Conservation (phyloP, 306 rosid genomes). For the Prunus persica region Prunus_persica_NCBIv2 NC_034010.1:21856501-21857000, state of each 20-base stretch:
- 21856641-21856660: conserved; percentile 45
- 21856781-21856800: conserved; percentile 35
- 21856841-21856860: background rate
- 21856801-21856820: conserved; percentile 30
- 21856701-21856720: conserved; percentile 44
- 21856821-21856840: conserved; percentile 28
- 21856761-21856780: conserved; percentile 23
- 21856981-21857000: conserved; percentile 85
- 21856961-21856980: conserved; percentile 83
- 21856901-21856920: conserved; percentile 65
- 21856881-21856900: background rate
- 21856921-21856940: conserved; percentile 74
- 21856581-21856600: conserved; percentile 6
- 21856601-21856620: conserved; percentile 87
- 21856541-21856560: background rate
- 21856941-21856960: conserved; percentile 80
- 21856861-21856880: background rate
- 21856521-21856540: conserved; percentile 30
- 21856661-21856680: conserved; percentile 73
- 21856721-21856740: conserved; percentile 34
- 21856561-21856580: background rate
- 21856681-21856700: conserved; percentile 62
- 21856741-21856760: conserved; percentile 36
- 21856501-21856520: conserved; percentile 70
- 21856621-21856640: conserved; percentile 68